A percentile compares a stretch with the other conserved stretches of the same genome.
Evolutionary conservation across 805 yeast species (phyloP).

Genomic region (Wickerhamiella vanderwaltii): DNA sequence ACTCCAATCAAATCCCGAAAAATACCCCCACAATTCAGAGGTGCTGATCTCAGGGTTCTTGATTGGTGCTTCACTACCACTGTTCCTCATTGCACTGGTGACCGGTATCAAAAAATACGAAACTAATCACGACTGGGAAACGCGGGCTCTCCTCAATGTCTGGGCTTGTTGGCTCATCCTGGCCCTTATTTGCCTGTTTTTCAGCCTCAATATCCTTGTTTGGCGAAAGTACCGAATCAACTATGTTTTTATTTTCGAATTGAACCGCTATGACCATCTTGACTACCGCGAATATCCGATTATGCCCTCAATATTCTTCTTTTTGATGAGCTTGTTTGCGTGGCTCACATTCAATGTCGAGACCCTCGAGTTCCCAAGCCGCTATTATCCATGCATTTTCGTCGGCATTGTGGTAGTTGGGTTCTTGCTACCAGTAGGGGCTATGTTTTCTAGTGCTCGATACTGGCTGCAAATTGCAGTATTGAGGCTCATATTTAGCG

Average conservation of each 20-base stretch:
- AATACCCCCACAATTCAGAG: constrained; percentile 29
- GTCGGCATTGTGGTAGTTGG: constrained; percentile 40
- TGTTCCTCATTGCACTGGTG: constrained; percentile 48
- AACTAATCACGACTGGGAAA: constrained; percentile 37
- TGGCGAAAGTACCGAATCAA: constrained; percentile 72
- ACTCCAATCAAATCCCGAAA: constrained; percentile 31
- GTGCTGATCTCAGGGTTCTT: constrained; percentile 52
- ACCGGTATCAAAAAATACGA: constrained; percentile 34
- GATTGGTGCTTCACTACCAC: constrained; percentile 59
- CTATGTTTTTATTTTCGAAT: constrained; percentile 85
- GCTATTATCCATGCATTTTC: constrained; percentile 72
- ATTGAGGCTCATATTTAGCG: constrained; percentile 65
- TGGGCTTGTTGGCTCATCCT: constrained; percentile 85
- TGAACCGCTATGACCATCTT: constrained; percentile 53
- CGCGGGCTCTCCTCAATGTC: constrained; percentile 55
- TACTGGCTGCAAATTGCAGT: constrained; percentile 63
- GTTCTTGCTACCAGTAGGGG: constrained; percentile 49
- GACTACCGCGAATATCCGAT: constrained; percentile 55
- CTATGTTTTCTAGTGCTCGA: constrained; percentile 50
- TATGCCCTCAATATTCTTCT: constrained; percentile 48
- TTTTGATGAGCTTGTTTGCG: constrained; percentile 45
- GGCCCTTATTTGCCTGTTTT: constrained; percentile 46
- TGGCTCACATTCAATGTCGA: constrained; percentile 73
- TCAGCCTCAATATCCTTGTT: constrained; percentile 55
- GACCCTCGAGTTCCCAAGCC: constrained; percentile 41